Conservation (phyloP, 176 grass and related monocot species). For the Cocos nucifera region DNA sequence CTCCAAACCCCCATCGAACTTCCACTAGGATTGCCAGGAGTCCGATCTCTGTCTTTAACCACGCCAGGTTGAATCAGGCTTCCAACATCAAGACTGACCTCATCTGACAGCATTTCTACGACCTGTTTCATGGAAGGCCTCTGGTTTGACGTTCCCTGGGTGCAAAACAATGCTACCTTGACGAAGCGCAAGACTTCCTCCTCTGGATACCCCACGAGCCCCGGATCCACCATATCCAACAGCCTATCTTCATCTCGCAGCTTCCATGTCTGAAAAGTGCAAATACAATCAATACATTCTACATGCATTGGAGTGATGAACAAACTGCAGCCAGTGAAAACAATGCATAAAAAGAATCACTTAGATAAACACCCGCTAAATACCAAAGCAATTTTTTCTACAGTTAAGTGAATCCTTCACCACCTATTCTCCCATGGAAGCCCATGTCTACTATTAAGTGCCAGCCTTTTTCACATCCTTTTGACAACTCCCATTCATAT, state of each 20-base stretch:
- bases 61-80: slow-evolving; percentile 39
- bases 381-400: too few relatives aligned
- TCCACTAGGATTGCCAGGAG: neutral
- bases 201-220: slow-evolving; percentile 34
- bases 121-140: slow-evolving; percentile 54
- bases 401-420: too few relatives aligned
- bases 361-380: too few relatives aligned
- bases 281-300: too few relatives aligned
- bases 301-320: too few relatives aligned
- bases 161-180: slow-evolving; percentile 51
- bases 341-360: too few relatives aligned
- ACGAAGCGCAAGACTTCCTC: slow-evolving; percentile 47
- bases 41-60: slow-evolving; percentile 27
- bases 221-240: slow-evolving; percentile 47
- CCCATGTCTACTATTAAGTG: too few relatives aligned
- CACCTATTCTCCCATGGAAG: too few relatives aligned
- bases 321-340: too few relatives aligned
- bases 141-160: slow-evolving; percentile 46
- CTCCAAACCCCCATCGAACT: neutral
- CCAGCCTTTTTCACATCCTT: too few relatives aligned
- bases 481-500: too few relatives aligned
- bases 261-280: slow-evolving; percentile 48
- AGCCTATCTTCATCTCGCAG: slow-evolving; percentile 36
- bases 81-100: slow-evolving; percentile 30
- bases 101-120: slow-evolving; percentile 34